A percentile compares a stretch with the other conserved stretches of the same genome.
Evolutionary conservation across 2,329 filamentous ascomycete species (phyloP).

Genomic region (Penicillium paneum): DNA sequence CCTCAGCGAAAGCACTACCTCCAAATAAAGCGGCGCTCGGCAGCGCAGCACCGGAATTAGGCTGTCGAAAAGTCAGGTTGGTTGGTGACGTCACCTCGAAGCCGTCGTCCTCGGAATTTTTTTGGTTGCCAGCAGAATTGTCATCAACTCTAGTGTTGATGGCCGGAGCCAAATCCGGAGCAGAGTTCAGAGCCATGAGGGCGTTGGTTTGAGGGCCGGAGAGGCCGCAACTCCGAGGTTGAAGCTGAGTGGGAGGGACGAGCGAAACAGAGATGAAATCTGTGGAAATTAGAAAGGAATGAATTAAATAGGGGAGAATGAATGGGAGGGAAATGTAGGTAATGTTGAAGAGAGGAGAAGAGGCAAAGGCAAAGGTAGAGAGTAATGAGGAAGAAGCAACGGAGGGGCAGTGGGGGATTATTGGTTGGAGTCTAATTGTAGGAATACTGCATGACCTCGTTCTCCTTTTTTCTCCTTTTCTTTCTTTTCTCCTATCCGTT

Average conservation of each 20-base stretch:
- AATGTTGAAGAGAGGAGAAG: background rate
- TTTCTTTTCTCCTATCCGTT: background rate
- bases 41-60: slow-evolving; percentile 28
- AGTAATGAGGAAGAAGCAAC: background rate
- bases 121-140: slow-evolving; percentile 52
- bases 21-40: slow-evolving; percentile 46
- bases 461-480: background rate
- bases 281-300: background rate
- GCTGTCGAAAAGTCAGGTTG: slow-evolving; percentile 55
- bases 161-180: slow-evolving; percentile 80
- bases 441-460: slow-evolving; percentile 5
- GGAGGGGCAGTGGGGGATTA: slow-evolving; percentile 9
- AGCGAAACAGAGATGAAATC: slow-evolving; percentile 20
- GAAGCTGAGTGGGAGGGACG: slow-evolving; percentile 39
- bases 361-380: background rate
- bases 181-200: slow-evolving; percentile 65
- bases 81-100: slow-evolving; percentile 76
- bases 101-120: slow-evolving; percentile 79
- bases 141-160: slow-evolving; percentile 71
- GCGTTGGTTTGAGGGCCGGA: slow-evolving; percentile 22
- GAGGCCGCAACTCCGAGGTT: slow-evolving; percentile 29
- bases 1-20: slow-evolving; percentile 25
- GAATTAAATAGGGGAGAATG: slow-evolving; percentile 12
- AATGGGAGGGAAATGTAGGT: background rate
- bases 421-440: slow-evolving; percentile 11